Conservation (phyloP, 208 protist genomes). For the Trypanosoma avium region DNA sequence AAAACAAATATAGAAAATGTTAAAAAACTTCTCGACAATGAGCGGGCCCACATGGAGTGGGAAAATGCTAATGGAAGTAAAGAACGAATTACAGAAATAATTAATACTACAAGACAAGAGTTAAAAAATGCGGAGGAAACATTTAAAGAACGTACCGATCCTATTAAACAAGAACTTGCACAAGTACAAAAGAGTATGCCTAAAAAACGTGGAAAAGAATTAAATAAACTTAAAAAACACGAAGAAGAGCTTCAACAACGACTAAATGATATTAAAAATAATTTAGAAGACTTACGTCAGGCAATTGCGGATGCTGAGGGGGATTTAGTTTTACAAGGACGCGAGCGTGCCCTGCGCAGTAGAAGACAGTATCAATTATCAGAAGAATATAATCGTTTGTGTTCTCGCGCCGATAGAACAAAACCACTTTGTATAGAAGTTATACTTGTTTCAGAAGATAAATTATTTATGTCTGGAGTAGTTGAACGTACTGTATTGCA, state of each 20-base stretch:
- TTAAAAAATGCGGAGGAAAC: conserved; percentile 3
- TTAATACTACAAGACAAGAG: not conserved
- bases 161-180: conserved; percentile 22
- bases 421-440: conserved; percentile 27
- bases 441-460: conserved; percentile 18
- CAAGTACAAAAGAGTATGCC: conserved; percentile 22
- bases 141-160: not conserved
- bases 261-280: conserved; percentile 26
- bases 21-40: not conserved
- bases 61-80: not conserved
- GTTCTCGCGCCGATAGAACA: conserved; percentile 13
- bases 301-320: conserved; percentile 27
- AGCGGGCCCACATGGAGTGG: conserved; percentile 4
- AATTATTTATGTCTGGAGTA: no score
- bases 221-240: conserved; percentile 46
- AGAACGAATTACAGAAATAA: conserved; percentile 1
- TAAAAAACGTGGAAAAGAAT: conserved; percentile 60
- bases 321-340: conserved; percentile 44
- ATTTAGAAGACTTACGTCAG: conserved; percentile 19
- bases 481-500: conserved; percentile 3
- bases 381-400: conserved; percentile 30
- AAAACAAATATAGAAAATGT: conserved; percentile 2
- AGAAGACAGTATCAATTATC: conserved; percentile 33
- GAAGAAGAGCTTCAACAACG: conserved; percentile 45
- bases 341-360: conserved; percentile 44